Evolutionary conservation across 2,329 filamentous ascomycete genomes (phyloP), one percentile per base, ranked within the genome.

Genomic region (Plectosphaerella cucumerina): DNA sequence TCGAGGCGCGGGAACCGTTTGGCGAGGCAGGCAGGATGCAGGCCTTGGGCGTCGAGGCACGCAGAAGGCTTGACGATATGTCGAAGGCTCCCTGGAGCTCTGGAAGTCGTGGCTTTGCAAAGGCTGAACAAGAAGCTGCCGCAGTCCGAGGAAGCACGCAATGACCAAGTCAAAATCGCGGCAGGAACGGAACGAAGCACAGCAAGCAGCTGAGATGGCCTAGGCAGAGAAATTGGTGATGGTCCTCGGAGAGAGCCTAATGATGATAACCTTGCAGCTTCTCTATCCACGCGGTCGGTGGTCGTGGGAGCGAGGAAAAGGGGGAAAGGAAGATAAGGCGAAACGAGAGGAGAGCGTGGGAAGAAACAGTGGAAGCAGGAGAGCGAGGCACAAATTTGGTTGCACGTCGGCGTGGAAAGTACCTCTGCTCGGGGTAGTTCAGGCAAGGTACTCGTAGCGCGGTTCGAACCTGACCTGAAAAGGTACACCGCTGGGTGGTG

Each of bases 41-140:
- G 9, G 26, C 26, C 26, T 31, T 31, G 26, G 26, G 26, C 26
- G 26, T 31, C 26, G 26, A 31, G 26, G 26, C 26, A 31, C 26
- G 26, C 26, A 31, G 26, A 31, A 8, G 26, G 26, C 26, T 31
- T 11, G 50, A 56, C 50, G 52, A 47, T 49, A 56, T 49, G 51
- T 42, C 48, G 49, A 49, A 50, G 48, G 52, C 54, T 54, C 54
- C 52, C 47, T 48, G 54, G 35, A 56, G 52, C 54, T 54, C 54
- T 50, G 54, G 54, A 50, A 56, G 54, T 46, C 2, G 26, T 31
- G 26, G 26, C 26, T 31, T 48, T 50, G 50, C 52, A 50, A 44
- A 54, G 44, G 43, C 42, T 49, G 51, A 42, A 51, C 35, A 48
- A 42, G 44, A 34, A 54, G 34, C 33, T 53, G 50, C 52, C n/a